Percentiles rank a stretch among this genome's conserved stretches.
Evolutionary conservation across 306 rosid species (phyloP).

Genomic region (Myrica gale): DNA sequence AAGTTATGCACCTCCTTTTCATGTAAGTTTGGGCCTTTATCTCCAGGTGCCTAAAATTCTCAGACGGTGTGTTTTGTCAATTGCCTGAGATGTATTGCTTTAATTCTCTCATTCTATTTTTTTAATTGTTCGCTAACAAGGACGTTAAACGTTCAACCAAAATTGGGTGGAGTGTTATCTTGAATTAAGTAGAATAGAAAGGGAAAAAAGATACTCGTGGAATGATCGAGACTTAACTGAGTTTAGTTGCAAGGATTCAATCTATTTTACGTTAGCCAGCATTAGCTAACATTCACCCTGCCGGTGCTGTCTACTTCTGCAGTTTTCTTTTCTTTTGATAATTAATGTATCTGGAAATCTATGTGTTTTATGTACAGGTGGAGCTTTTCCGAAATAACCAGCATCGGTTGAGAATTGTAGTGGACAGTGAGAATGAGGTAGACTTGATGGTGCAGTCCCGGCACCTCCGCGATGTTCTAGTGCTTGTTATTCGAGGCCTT

Average conservation of each 20-base stretch:
- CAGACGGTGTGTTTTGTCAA: not conserved
- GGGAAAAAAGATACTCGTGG: not conserved
- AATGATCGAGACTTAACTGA: not conserved
- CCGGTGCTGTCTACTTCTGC: not conserved
- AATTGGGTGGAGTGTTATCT: not conserved
- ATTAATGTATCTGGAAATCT: not conserved
- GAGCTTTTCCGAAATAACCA: slow-evolving; percentile 87
- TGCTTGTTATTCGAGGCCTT: slow-evolving; percentile 88
- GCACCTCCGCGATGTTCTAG: slow-evolving; percentile 83
- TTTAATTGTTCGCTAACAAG: not conserved
- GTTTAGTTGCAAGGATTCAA: not conserved
- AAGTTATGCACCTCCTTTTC: slow-evolving; percentile 90
- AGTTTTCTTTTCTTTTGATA: not conserved
- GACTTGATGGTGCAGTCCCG: slow-evolving; percentile 94
- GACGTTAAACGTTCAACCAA: not conserved
- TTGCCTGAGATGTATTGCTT: not conserved
- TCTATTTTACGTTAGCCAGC: no score
- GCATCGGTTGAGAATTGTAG: slow-evolving; percentile 79
- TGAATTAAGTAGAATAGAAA: no score
- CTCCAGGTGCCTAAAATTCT: not conserved
- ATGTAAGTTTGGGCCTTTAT: slow-evolving; percentile 50
- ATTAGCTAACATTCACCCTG: no score
- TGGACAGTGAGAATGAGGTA: slow-evolving; percentile 84
- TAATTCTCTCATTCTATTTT: not conserved
- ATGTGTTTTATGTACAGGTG: slow-evolving; percentile 57